Evolutionary conservation across 83 land plant genomes (phyloP).

Genomic region (Diphasiastrum complanatum): DNA sequence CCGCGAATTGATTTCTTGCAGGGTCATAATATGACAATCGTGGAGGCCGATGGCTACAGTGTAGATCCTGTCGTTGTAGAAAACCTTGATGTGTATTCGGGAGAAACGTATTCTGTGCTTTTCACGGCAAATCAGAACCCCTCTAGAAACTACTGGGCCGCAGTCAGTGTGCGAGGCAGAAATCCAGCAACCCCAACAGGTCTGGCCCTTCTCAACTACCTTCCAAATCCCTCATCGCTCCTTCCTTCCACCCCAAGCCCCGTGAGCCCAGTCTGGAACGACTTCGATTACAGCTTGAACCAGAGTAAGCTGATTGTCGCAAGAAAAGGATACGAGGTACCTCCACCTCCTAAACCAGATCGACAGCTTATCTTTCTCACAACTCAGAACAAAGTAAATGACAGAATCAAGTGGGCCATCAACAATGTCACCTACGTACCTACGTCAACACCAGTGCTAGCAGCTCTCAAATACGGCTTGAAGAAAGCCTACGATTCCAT

Average conservation of each 20-base stretch:
- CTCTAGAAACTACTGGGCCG: conserved; percentile 56
- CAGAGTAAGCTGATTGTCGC: conserved; percentile 19
- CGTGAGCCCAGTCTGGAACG: conserved; percentile 53
- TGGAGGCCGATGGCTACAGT: conserved; percentile 84
- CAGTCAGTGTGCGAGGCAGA: conserved; percentile 58
- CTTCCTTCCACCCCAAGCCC: conserved; percentile 48
- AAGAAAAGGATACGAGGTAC: conserved; percentile 1
- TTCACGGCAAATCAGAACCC: conserved; percentile 52
- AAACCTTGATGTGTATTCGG: conserved; percentile 71
- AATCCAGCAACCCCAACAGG: conserved; percentile 49
- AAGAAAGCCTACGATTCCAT: conserved; percentile 2
- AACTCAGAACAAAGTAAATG: conserved; percentile 32
- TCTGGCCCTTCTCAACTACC: conserved; percentile 50
- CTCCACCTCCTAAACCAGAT: not conserved
- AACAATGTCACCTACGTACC: conserved; percentile 32
- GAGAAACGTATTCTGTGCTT: conserved; percentile 82
- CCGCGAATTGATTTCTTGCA: conserved; percentile 15
- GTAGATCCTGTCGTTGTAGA: conserved; percentile 50
- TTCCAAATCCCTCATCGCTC: conserved; percentile 25
- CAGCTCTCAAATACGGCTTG: conserved; percentile 16
- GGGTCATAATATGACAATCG: conserved; percentile 76
- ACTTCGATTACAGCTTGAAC: conserved; percentile 44
- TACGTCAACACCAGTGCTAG: conserved; percentile 23
- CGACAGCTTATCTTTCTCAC: conserved; percentile 15
- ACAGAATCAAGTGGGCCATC: conserved; percentile 28